A percentile compares a stretch with the other conserved stretches of the same genome.
Conservation (phyloP, 2,329 filamentous ascomycete species). For the Stemphylium lycopersici region DNA sequence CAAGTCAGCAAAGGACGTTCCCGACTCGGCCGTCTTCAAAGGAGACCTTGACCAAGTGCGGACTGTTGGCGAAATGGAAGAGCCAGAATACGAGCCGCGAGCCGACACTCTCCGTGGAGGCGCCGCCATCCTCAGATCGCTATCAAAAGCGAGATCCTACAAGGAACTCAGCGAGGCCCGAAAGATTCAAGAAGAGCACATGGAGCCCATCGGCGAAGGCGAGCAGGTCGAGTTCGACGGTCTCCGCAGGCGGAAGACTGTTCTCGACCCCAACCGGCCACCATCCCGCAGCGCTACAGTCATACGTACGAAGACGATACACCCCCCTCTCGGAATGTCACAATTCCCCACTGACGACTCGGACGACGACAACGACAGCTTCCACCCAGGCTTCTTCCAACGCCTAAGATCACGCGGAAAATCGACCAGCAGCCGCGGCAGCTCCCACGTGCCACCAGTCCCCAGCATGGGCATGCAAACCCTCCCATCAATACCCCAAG, state of each 20-base stretch:
- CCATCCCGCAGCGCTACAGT: conserved; percentile 46
- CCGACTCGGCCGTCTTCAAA: conserved; percentile 87
- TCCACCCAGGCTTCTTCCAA: conserved; percentile 58
- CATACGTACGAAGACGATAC: conserved; percentile 58
- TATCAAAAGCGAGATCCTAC: conserved; percentile 76
- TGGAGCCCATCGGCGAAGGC: conserved; percentile 78
- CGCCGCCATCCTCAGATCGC: conserved; percentile 82
- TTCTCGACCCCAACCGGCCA: conserved; percentile 53
- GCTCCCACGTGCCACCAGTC: conserved; percentile 18
- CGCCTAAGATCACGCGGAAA: conserved; percentile 44
- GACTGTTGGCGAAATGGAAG: conserved; percentile 91
- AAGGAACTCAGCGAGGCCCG: conserved; percentile 81
- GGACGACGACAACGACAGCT: conserved; percentile 42
- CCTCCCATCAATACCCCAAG: conserved; percentile 28
- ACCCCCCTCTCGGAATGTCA: conserved; percentile 88
- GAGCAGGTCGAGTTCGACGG: conserved; percentile 92
- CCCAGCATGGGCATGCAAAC: conserved; percentile 29
- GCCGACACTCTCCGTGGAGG: conserved; percentile 93
- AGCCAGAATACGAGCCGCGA: conserved; percentile 95
- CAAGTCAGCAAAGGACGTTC: conserved; percentile 96
- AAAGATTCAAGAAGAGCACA: conserved; percentile 79
- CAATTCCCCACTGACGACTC: conserved; percentile 72
- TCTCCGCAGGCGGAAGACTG: conserved; percentile 72
- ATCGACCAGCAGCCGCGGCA: conserved; percentile 36
- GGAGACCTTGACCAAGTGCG: conserved; percentile 95